Base-by-base conservation (phyloP, 163 green algal species). In the Chloroidium sp. region DNA sequence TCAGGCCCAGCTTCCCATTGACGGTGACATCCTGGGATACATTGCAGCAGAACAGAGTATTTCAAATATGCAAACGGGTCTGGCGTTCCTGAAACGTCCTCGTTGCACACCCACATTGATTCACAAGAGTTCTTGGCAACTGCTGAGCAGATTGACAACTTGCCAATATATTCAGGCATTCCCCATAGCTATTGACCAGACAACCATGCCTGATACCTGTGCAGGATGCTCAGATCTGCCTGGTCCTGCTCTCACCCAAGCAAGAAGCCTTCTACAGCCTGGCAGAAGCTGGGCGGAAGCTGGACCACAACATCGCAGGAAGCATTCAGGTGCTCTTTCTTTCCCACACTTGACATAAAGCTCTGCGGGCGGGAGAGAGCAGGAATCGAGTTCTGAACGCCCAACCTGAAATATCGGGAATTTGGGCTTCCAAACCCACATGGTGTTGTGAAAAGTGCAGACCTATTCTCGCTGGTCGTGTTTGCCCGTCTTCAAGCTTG, bases 241-340 rank as follows among this genome's bases (percentile, higher is more conserved):
- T 92, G 58, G 81, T 88, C 67, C 83, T 92, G 69, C 76, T 92
- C 62, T 82, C 86, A 1, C 36, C 82, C 1, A 76, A 82, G 59
- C 60, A 82, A 2, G 87, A 90, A 57, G 64, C 86, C 12, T 92
- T 92, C 69, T 79, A 86, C 62, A 67, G 62, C 13, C 82, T 92
- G 62, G 83, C 87, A 62, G 80, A 80, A 36, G 83, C 83, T 36
- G 76, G 74, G 0, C 59, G 59, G 57, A 1, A 74, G 6, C n/a
- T 88, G 12, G 62, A 83, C 72, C 76, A 85, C 61, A 60, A 75
- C 2, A 10, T 75, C 58, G 36, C 61, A 1, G 82, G 80, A 68
- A 72, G 76, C 4, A 36, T 83, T 8, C 69, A 80, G 81, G 82
- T 85, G 68, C 10, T 69, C 68, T 36, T 13, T 74, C n/a, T 57